phyloP scores from a whole-genome alignment of 768 basidiomycete genomes.

The Phallus indusiatus region DNA sequence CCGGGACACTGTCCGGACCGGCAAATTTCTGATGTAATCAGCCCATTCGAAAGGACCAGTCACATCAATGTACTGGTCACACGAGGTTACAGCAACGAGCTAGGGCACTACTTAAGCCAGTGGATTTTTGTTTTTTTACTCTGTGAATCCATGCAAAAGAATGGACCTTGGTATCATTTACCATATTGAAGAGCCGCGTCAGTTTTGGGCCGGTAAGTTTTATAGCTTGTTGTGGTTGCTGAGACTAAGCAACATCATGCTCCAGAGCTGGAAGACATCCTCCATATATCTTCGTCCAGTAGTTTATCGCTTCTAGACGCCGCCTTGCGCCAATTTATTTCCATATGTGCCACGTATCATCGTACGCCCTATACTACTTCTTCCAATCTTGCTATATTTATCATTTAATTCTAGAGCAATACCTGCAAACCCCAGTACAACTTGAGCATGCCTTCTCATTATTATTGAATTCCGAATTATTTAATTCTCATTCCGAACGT shows the following conservation, averaged over 20 bases:
- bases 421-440: conserved; percentile 74
- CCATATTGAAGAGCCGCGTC: conserved; percentile 71
- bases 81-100: background rate
- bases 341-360: conserved; percentile 79
- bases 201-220: conserved; percentile 81
- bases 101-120: background rate
- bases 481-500: conserved; percentile 85
- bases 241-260: background rate
- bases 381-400: conserved; percentile 1
- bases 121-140: background rate
- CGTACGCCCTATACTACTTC: conserved; percentile 36
- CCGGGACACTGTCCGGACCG: too few relatives aligned
- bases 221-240: conserved; percentile 6
- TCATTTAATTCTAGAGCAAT: conserved; percentile 50
- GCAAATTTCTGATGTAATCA: too few relatives aligned
- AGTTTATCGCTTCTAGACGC: conserved; percentile 73
- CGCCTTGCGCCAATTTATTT: conserved; percentile 64
- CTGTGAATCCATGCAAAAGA: background rate
- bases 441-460: conserved; percentile 74
- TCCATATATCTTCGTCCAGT: conserved; percentile 52
- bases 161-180: conserved; percentile 71
- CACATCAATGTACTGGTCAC: background rate
- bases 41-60: background rate
- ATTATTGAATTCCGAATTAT: conserved; percentile 78
- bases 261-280: conserved; percentile 79